Conservation (phyloP, 441 rosid species). For the Hypseocharis bilobata region DNA sequence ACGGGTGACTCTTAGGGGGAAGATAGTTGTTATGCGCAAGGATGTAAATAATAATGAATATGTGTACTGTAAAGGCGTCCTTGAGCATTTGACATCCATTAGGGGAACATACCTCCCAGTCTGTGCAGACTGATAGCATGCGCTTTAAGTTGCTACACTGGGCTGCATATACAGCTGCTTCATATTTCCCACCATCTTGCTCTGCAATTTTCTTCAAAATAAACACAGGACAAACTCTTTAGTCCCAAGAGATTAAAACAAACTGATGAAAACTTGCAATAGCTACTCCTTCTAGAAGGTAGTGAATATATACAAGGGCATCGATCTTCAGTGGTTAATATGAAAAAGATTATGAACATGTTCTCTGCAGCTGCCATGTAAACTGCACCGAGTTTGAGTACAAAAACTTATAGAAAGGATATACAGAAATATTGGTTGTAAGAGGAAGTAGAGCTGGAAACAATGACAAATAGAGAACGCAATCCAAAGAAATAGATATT, state of each 20-base stretch:
- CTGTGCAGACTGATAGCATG: constrained; percentile 77
- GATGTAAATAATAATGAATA: background rate
- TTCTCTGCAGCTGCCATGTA: no score
- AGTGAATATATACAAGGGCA: no score
- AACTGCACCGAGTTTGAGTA: constrained; percentile 9
- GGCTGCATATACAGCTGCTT: constrained; percentile 77
- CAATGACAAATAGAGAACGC: constrained; percentile 5
- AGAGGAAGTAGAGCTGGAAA: background rate
- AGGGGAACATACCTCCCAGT: constrained; percentile 78
- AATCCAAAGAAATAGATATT: constrained; percentile 4
- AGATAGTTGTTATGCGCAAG: background rate
- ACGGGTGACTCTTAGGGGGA: background rate
- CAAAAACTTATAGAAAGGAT: background rate
- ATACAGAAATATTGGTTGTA: constrained; percentile 3
- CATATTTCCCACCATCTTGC: constrained; percentile 74
- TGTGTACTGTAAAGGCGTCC: background rate
- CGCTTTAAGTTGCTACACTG: constrained; percentile 85
- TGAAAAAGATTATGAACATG: no score
- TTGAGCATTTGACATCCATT: constrained; percentile 7
- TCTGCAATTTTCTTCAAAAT: constrained; percentile 68
- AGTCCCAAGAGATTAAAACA: constrained; percentile 13
- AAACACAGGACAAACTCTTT: constrained; percentile 11
- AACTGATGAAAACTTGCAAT: no score
- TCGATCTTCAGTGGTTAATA: no score
- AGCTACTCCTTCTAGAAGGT: no score